Percentiles rank a stretch among this genome's conserved stretches.
Evolutionary conservation across 129 eudicot species (phyloP).

Genomic region (Chrysanthemum seticuspe): DNA sequence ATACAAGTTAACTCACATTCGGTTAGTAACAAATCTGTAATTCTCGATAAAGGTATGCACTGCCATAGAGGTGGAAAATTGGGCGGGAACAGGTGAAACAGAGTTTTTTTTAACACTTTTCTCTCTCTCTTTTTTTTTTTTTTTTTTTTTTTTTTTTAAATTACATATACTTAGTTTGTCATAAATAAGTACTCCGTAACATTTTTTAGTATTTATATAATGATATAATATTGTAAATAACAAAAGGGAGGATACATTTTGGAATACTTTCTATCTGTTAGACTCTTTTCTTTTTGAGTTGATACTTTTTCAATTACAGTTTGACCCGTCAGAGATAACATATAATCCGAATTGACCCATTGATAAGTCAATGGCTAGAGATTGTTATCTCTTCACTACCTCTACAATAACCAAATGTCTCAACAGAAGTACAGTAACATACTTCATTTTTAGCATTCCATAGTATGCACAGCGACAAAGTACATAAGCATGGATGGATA

Average conservation of each 20-base stretch:
- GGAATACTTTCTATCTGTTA: too few species aligned
- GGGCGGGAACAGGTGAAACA: neutral
- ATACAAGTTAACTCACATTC: neutral
- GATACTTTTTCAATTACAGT: too few species aligned
- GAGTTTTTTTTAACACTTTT: neutral
- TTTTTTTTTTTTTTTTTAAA: neutral
- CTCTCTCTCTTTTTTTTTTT: neutral
- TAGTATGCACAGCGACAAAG: neutral
- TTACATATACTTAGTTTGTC: neutral
- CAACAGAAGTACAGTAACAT: too few species aligned
- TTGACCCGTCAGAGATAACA: too few species aligned
- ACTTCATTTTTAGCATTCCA: too few species aligned
- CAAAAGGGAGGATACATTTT: too few species aligned
- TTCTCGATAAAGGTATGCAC: neutral
- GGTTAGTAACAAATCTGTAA: neutral
- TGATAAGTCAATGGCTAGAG: neutral
- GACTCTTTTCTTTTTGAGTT: neutral
- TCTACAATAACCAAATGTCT: neutral
- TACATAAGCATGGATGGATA: neutral
- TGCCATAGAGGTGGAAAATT: neutral
- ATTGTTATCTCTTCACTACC: neutral
- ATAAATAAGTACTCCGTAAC: neutral
- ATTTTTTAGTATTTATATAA: too few species aligned
- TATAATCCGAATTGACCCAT: neutral
- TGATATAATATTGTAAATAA: too few species aligned